phyloP scores from a whole-genome alignment of 2,329 filamentous ascomycete species.

The Verticillium zaregamsianum region DNA sequence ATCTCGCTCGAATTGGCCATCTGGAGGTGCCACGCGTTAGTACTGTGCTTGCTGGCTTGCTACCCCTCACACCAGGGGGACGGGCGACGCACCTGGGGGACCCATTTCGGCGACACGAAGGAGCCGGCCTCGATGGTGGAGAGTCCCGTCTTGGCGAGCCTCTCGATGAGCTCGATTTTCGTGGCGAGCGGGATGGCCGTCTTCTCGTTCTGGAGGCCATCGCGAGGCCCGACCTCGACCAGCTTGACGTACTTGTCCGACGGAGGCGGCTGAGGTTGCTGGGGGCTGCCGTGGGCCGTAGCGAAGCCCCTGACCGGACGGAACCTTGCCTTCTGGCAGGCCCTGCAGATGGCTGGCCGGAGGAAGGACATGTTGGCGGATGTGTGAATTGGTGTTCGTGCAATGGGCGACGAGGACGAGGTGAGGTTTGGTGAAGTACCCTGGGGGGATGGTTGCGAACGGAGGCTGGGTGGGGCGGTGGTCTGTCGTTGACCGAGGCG shows the following conservation, averaged over 20 bases:
- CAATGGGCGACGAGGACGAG: neutral
- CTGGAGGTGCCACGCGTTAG: conserved; percentile 30
- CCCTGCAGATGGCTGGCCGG: conserved; percentile 33
- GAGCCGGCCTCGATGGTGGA: conserved; percentile 75
- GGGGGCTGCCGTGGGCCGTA: conserved; percentile 26
- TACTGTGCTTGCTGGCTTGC: neutral
- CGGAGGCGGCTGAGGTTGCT: conserved; percentile 14
- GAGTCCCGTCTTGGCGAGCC: conserved; percentile 64
- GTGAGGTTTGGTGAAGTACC: neutral
- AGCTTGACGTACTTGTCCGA: conserved; percentile 52
- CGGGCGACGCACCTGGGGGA: conserved; percentile 61
- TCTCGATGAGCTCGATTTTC: conserved; percentile 72
- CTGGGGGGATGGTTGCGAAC: neutral
- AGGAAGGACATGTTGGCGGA: conserved; percentile 26
- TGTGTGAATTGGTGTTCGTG: neutral
- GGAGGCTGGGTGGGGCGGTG: neutral
- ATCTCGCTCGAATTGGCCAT: conserved; percentile 79
- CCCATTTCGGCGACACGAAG: conserved; percentile 80
- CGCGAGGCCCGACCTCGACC: conserved; percentile 79
- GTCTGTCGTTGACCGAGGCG: too few relatives aligned
- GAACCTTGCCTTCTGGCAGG: conserved; percentile 26
- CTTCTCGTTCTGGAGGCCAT: conserved; percentile 86
- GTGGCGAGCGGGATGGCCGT: conserved; percentile 63
- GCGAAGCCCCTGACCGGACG: conserved; percentile 31
- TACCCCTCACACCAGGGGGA: neutral